Base-by-base conservation (phyloP, 768 basidiomycete species). In the Mrakia blollopis region DNA sequence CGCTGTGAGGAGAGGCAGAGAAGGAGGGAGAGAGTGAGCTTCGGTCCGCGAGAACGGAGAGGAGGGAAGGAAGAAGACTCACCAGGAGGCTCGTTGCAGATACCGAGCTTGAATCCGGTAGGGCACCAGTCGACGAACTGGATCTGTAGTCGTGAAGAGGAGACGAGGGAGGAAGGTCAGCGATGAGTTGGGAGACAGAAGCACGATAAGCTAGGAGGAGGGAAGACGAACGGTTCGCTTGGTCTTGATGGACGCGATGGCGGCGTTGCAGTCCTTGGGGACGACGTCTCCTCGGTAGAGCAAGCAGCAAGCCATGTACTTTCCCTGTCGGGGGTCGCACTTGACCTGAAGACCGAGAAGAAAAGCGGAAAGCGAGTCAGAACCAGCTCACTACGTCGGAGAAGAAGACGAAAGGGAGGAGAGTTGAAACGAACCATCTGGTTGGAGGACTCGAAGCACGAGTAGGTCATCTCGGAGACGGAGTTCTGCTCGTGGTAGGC, bases 211-310 rank as follows among this genome's bases (percentile, higher is more conserved):
- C 11, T 6, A 41, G 28, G n/a, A 50, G 28, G 37, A 32, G 25
- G 5, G 25, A 10, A 6, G 5, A 70, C 69, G 21, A 32, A 98
- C 97, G 35, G 96, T 97, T 80, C 92, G 89, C 88, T 95, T 98
- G 76, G 94, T 98, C 88, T 95, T 97, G 87, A 98, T 93, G 80
- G 87, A 90, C 61, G 92, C 89, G 80, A 98, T 92, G 76, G 96
- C 96, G 76, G 91, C 89, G 80, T 95, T 91, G 80, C 91, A 91
- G 84, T 98, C 96, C 88, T 96, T 97, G 81, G 95, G 93, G 65
- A 94, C 95, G 80, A 98, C 94, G 82, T 98, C 95, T 79, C 95
- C 95, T 81, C 94, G 93, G 87, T 93, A 97, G 67, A 97, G 87
- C 79, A 95, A 85, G 82, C 91, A 91, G 84, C 93, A 94, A 63